These are phyloP conservation scores for Multifurca ochricompacta DNA, from an alignment of 768 basidiomycete genomes.

Conservation along the genomic window DNA sequence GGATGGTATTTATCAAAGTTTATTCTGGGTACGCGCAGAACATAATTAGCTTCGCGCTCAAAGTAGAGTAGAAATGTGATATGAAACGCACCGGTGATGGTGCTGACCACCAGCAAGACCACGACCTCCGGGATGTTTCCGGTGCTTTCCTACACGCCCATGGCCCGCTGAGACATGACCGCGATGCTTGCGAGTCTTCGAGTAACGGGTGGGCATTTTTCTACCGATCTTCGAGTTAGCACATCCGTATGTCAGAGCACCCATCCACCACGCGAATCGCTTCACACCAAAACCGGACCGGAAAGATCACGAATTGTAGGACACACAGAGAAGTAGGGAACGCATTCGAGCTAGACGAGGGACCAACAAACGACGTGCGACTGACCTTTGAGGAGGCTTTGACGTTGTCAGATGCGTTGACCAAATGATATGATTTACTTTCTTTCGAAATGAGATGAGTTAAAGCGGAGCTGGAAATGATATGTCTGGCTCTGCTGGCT, in stretches of 20 bases:
- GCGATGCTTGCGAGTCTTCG: constrained; percentile 98
- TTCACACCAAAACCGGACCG: background rate
- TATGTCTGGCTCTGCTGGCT: too few species aligned
- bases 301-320: background rate
- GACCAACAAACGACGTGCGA: constrained; percentile 27
- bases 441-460: constrained; percentile 1
- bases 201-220: constrained; percentile 93
- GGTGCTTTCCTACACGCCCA: constrained; percentile 99
- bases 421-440: constrained; percentile 8
- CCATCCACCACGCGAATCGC: constrained; percentile 43
- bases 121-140: constrained; percentile 99
- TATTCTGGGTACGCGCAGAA: constrained; percentile 43
- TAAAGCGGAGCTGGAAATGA: constrained; percentile 16
- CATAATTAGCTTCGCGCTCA: background rate
- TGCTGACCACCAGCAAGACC: constrained; percentile 99
- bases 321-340: constrained; percentile 17
- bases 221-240: constrained; percentile 28
- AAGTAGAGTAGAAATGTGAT: background rate
- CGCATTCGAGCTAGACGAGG: constrained; percentile 18
- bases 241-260: constrained; percentile 23
- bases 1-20: constrained; percentile 99
- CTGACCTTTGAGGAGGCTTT: constrained; percentile 62
- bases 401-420: constrained; percentile 17
- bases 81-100: constrained; percentile 80
- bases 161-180: constrained; percentile 99